These are phyloP conservation scores for Amoebophrya sp. DNA, from an alignment of 169 alveolate genomes.

Conservation along the genomic window DNA sequence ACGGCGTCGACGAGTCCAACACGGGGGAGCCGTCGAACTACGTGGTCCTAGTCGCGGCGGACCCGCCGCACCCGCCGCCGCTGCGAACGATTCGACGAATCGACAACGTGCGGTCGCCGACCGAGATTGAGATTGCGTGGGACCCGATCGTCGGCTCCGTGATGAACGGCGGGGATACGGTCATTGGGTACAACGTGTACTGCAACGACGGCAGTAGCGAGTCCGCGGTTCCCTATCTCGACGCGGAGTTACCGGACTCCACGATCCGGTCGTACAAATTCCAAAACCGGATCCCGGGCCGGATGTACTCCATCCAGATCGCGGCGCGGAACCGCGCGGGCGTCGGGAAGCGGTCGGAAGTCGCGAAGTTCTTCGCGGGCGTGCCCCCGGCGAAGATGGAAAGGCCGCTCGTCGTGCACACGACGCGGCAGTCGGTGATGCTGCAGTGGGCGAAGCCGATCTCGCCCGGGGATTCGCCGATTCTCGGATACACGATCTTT, in stretches of 20 bases:
- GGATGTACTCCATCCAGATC: not conserved
- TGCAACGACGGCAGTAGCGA: conserved; percentile 5
- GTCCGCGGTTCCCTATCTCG: not conserved
- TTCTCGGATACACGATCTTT: not conserved
- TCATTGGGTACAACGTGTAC: conserved; percentile 27
- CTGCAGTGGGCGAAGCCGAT: not conserved
- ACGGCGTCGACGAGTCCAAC: conserved; percentile 3
- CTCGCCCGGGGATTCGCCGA: not conserved
- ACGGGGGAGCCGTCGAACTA: not conserved
- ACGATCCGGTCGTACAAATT: not conserved
- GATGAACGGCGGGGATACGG: conserved; percentile 21
- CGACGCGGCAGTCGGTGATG: not conserved
- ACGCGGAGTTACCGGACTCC: not conserved
- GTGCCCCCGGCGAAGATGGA: not conserved
- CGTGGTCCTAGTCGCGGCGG: not conserved
- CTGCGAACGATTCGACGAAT: not conserved
- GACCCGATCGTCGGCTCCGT: conserved; percentile 20
- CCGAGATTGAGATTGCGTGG: conserved; percentile 4
- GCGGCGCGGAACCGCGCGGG: conserved; percentile 16
- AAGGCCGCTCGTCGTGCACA: not conserved
- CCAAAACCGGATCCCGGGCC: not conserved
- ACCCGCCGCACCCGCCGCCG: conserved; percentile 22
- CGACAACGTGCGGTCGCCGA: not conserved
- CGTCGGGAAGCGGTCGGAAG: not conserved
- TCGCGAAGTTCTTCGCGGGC: conserved; percentile 17